A percentile compares a stretch with the other conserved stretches of the same genome.
phyloP scores from a whole-genome alignment of 352 stramenopile genomes.

The Globisporangium viniferum region DNA sequence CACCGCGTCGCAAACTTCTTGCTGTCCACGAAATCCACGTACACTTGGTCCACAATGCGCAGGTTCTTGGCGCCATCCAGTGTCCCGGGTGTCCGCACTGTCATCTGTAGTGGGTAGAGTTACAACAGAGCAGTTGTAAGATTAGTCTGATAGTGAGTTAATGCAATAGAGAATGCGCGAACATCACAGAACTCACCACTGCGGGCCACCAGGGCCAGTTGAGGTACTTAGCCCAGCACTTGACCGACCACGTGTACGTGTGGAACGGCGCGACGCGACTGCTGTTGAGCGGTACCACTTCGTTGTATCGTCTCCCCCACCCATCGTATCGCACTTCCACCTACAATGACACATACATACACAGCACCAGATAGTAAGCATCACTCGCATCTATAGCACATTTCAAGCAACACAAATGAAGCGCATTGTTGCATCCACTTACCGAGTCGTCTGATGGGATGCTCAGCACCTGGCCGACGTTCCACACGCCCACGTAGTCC shows the following conservation, averaged over 20 bases:
- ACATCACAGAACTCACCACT: slow-evolving; percentile 32
- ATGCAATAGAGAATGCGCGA: neutral
- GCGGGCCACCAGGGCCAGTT: slow-evolving; percentile 79
- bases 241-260: slow-evolving; percentile 75
- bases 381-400: neutral
- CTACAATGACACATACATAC: slow-evolving; percentile 14
- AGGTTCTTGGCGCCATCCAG: slow-evolving; percentile 36
- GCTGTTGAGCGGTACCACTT: slow-evolving; percentile 54
- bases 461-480: slow-evolving; percentile 9
- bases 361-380: neutral
- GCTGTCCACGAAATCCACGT: slow-evolving; percentile 61
- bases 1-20: slow-evolving; percentile 35
- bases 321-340: slow-evolving; percentile 71
- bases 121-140: neutral
- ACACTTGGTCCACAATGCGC: slow-evolving; percentile 31
- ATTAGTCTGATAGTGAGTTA: neutral
- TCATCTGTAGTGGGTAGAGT: slow-evolving; percentile 35
- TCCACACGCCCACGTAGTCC: slow-evolving; percentile 13
- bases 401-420: neutral
- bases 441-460: slow-evolving; percentile 9
- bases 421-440: too few species aligned
- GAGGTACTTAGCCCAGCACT: slow-evolving; percentile 79
- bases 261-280: slow-evolving; percentile 67
- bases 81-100: slow-evolving; percentile 55
- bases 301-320: slow-evolving; percentile 54